Evolutionary conservation across 2,329 filamentous ascomycete genomes (phyloP), one percentile per base, ranked within the genome.

Genomic region (Monilinia fructigena): DNA sequence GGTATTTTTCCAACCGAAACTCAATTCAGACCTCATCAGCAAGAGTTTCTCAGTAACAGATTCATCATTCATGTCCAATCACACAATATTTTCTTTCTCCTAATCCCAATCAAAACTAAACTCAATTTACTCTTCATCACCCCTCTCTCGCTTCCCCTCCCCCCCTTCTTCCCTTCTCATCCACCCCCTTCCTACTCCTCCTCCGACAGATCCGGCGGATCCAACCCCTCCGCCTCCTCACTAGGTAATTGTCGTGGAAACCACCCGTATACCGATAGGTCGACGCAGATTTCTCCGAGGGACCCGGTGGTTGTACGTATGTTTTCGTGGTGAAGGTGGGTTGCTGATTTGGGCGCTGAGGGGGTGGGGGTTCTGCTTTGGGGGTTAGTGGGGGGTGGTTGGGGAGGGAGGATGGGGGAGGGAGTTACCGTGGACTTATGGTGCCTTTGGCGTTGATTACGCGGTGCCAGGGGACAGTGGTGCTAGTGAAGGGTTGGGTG

Each of bases 391-490:
- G 8, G 31, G 47, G 38, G 23, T 1, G 40, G 40, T 11, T 28
- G 31, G 11, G n/a, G 7, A 2, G 54, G 10, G 35, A 20, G 1
- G 1, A 55, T 7, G 1, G 12, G 31, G 35, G 2, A 6, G 35
- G 23, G n/a, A 48, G 40, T 71, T 74, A 94, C 92, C 93, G 86
- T 10, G 90, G 90, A 55, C 93, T 96, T 71, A 98, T 96, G 67
- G 86, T 82, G 28, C 94, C 93, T 78, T 91, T 94, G 18, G 91
- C 81, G 77, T 94, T 97, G 76, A 98, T 90, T 68, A 98, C 91
- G 67, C 95, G 83, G 80, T 98, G 94, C 94, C 94, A 98, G 0
- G 94, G 94, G 4, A 98, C 94, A 70, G 89, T 28, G 28, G 28
- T 97, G 31, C 81, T 82, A 67, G 84, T 82, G 77, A 8, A 8